Evolutionary conservation across 306 rosid genomes (phyloP).

Genomic region (Medicago arabica): DNA sequence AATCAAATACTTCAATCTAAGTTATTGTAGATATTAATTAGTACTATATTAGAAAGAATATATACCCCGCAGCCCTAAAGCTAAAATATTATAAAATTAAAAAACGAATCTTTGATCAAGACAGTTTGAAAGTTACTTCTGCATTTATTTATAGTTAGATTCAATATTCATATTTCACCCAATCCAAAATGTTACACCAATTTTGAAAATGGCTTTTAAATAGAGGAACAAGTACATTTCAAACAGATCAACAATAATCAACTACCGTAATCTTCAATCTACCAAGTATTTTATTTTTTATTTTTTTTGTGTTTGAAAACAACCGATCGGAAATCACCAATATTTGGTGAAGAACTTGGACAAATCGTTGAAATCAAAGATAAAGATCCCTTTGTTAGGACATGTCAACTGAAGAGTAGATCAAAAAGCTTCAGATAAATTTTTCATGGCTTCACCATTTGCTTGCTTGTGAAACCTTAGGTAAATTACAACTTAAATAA

Average conservation of each 20-base stretch:
- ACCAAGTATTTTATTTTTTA: too few relatives aligned
- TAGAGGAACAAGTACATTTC: conserved; percentile 25
- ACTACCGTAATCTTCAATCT: conserved; percentile 25
- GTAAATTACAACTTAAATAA: too few relatives aligned
- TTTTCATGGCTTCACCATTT: too few relatives aligned
- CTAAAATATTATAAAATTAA: conserved; percentile 18
- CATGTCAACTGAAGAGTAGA: too few relatives aligned
- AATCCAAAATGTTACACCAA: not conserved
- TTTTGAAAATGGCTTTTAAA: conserved; percentile 1
- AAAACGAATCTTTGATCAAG: conserved; percentile 36
- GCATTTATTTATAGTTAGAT: conserved; percentile 13
- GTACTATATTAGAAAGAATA: conserved; percentile 16
- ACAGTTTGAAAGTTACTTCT: not conserved
- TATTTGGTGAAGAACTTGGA: too few relatives aligned
- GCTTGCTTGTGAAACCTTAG: too few relatives aligned
- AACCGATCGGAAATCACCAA: too few relatives aligned
- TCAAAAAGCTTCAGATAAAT: too few relatives aligned
- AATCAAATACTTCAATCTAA: not conserved
- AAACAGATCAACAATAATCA: conserved; percentile 17
- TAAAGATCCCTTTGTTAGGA: too few relatives aligned
- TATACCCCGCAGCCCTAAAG: conserved; percentile 30
- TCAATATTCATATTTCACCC: conserved; percentile 2
- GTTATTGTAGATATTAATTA: not conserved
- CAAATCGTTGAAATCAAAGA: too few relatives aligned
- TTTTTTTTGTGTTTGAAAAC: not conserved